phyloP scores from a whole-genome alignment of 441 rosid species.

The Caryocar brasiliense region DNA sequence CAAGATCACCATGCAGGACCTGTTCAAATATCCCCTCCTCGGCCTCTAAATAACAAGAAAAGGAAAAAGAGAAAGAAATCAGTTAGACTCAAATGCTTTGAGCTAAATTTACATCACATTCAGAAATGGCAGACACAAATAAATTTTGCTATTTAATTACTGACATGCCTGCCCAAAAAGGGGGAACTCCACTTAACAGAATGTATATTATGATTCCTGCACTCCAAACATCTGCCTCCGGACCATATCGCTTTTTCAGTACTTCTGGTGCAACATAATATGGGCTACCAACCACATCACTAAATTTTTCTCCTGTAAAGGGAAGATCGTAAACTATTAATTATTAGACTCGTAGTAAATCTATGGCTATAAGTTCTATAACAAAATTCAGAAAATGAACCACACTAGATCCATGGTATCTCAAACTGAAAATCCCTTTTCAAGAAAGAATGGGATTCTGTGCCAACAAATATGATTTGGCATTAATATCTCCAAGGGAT shows the following conservation, averaged over 20 bases:
- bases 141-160: too few species aligned
- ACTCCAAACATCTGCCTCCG: conserved; percentile 97
- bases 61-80: conserved; percentile 1
- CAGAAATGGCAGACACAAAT: not conserved
- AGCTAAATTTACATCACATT: conserved; percentile 2
- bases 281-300: conserved; percentile 93
- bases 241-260: conserved; percentile 75
- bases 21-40: conserved; percentile 89
- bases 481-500: not conserved
- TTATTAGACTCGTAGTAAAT: not conserved
- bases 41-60: conserved; percentile 32
- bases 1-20: conserved; percentile 91
- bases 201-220: conserved; percentile 92
- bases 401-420: not conserved
- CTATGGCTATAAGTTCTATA: not conserved
- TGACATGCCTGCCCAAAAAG: conserved; percentile 98
- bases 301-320: conserved; percentile 61
- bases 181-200: conserved; percentile 91
- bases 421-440: too few species aligned
- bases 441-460: too few species aligned
- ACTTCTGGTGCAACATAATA: conserved; percentile 97
- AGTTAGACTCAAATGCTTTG: too few species aligned
- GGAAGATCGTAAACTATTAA: not conserved
- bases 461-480: not conserved
- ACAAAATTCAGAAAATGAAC: too few species aligned